Percentiles rank a stretch among this genome's conserved stretches.
phyloP scores from a whole-genome alignment of 176 grass and related monocot genomes.

The sorghum (Sorghum bicolor) region Sorghum_bicolor_NCBIv3 NC_012879.2:55007501-55008000 shows the following conservation, averaged over 20 bases:
- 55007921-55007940: not conserved
- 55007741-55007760: not conserved
- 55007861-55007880: not conserved
- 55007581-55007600: not conserved
- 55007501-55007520: not conserved
- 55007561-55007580: not conserved
- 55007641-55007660: not conserved
- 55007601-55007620: not conserved
- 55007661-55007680: not conserved
- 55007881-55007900: not conserved
- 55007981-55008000: not conserved
- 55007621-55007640: constrained; percentile 1
- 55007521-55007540: not conserved
- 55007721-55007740: not conserved
- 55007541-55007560: not conserved
- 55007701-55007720: not conserved
- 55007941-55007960: too few species aligned
- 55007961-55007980: not conserved
- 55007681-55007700: not conserved
- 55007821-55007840: not conserved
- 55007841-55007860: not conserved
- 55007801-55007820: not conserved
- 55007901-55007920: not conserved
- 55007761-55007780: not conserved
- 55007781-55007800: not conserved